A percentile compares a stretch with the other conserved stretches of the same genome.
phyloP scores from a whole-genome alignment of 495 filamentous ascomycete genomes.

The Polyplosphaeria fusca region DNA sequence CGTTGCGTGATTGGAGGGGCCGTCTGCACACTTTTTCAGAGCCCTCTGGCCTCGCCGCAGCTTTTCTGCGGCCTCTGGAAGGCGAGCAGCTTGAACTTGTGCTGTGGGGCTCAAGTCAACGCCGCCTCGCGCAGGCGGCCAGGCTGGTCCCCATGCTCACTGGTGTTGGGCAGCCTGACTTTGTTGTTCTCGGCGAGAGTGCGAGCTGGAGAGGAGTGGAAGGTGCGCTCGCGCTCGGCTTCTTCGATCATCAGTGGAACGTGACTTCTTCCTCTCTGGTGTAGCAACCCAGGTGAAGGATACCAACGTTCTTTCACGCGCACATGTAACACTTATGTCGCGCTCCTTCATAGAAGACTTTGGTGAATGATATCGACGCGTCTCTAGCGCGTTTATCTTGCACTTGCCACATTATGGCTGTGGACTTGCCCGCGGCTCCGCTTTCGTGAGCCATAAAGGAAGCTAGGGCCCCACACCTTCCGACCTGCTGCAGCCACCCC shows the following conservation, averaged over 20 bases:
- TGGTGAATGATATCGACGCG: no score
- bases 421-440: no score
- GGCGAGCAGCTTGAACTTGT: conserved; percentile 52
- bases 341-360: no score
- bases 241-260: conserved; percentile 55
- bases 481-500: background rate
- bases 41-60: conserved; percentile 45
- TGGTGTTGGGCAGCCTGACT: conserved; percentile 59
- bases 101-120: conserved; percentile 52
- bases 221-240: conserved; percentile 55
- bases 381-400: no score
- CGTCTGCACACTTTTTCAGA: background rate
- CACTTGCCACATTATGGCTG: no score
- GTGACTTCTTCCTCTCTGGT: conserved; percentile 47
- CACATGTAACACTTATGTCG: no score
- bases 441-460: no score
- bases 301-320: no score
- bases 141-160: conserved; percentile 56
- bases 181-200: conserved; percentile 47
- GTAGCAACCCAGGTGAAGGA: no score
- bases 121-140: conserved; percentile 51
- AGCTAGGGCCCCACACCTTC: background rate
- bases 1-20: conserved; percentile 25
- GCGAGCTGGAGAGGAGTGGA: conserved; percentile 53
- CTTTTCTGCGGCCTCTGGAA: conserved; percentile 49